These are phyloP conservation scores for Xerophyta viscosa DNA, from an alignment of 106 monocot species.

Conservation along the genomic window DNA sequence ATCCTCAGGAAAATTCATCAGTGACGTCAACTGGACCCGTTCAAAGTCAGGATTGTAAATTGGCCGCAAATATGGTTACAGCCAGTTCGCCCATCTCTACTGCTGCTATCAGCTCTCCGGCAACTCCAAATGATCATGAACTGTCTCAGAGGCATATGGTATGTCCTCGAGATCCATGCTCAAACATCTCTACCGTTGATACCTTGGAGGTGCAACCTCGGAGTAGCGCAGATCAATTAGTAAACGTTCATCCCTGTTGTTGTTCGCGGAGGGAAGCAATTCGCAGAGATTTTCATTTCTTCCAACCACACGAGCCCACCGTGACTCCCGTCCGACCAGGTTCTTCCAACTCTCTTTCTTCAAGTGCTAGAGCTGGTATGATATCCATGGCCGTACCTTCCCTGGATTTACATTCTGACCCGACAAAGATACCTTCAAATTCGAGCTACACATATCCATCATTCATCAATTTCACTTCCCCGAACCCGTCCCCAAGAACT, in stretches of 20 bases:
- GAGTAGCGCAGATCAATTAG: constrained; percentile 1
- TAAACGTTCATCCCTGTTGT: constrained; percentile 15
- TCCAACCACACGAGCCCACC: constrained; percentile 1
- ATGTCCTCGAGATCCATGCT: constrained; percentile 1
- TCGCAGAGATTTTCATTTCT: constrained; percentile 8
- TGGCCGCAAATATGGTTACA: constrained; percentile 22
- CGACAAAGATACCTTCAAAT: constrained; percentile 3
- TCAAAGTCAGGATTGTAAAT: constrained; percentile 7
- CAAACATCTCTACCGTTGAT: neutral
- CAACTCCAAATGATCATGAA: constrained; percentile 14
- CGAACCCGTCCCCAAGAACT: constrained; percentile 12
- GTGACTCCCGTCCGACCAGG: constrained; percentile 5
- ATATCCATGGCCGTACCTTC: neutral
- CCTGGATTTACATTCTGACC: constrained; percentile 2
- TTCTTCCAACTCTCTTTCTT: constrained; percentile 10
- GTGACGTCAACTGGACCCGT: constrained; percentile 16
- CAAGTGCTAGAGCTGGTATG: constrained; percentile 2
- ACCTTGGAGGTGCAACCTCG: neutral
- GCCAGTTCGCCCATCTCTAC: constrained; percentile 36
- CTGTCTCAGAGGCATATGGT: neutral
- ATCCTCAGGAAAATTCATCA: constrained; percentile 47
- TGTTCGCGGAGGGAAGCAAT: constrained; percentile 40
- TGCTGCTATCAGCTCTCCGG: constrained; percentile 23
- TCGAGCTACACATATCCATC: neutral
- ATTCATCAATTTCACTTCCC: constrained; percentile 14